These are phyloP conservation scores for Metschnikowia gelsemii DNA, from an alignment of 805 yeast genomes.

Conservation along the genomic window DNA sequence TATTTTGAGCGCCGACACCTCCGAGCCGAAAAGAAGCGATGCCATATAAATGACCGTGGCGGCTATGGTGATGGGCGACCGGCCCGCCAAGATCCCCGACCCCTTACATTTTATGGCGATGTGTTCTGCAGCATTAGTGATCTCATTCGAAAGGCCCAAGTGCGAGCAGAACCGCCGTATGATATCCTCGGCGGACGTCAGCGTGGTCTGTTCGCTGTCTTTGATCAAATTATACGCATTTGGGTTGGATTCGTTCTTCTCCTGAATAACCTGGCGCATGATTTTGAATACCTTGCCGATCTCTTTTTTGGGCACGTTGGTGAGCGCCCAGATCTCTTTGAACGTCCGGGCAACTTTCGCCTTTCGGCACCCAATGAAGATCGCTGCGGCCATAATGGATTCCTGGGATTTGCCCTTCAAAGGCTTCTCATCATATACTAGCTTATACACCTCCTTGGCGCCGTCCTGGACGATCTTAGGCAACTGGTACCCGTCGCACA, in stretches of 20 bases:
- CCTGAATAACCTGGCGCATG: conserved; percentile 60
- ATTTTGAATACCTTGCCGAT: conserved; percentile 88
- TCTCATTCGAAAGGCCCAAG: conserved; percentile 78
- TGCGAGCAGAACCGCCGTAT: conserved; percentile 96
- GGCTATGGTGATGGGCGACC: conserved; percentile 96
- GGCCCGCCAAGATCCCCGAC: conserved; percentile 90
- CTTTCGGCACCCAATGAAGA: conserved; percentile 89
- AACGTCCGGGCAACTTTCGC: conserved; percentile 93
- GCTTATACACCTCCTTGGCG: conserved; percentile 92
- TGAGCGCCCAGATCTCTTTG: conserved; percentile 92
- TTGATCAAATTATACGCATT: conserved; percentile 38
- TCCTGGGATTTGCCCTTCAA: conserved; percentile 90
- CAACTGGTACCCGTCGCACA: conserved; percentile 94
- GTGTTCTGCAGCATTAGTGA: conserved; percentile 89
- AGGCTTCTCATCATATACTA: conserved; percentile 82
- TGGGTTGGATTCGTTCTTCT: conserved; percentile 48
- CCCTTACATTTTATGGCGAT: conserved; percentile 89
- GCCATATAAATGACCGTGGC: conserved; percentile 97
- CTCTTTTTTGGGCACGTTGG: conserved; percentile 90
- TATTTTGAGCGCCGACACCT: conserved; percentile 72
- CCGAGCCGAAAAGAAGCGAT: conserved; percentile 79
- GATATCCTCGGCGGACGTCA: conserved; percentile 89
- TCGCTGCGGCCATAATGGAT: conserved; percentile 94
- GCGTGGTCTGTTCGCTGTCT: conserved; percentile 65
- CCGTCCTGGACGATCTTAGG: conserved; percentile 97